Base-by-base conservation (phyloP, 768 basidiomycete species). In the Tylopilus sp. region DNA sequence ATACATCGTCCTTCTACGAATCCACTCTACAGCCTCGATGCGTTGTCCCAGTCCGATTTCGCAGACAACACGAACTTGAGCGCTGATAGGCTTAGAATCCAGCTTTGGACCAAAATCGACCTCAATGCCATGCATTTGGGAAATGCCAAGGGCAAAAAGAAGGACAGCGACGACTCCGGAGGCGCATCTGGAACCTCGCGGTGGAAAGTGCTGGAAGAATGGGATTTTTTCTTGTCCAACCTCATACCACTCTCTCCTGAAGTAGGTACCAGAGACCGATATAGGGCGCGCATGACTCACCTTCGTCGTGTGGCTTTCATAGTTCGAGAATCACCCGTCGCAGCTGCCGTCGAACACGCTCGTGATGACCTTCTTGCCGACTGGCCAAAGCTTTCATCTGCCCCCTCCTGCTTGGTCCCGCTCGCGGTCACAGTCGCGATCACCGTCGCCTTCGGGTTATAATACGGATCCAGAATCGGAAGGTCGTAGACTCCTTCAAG, bases 1-100 rank as follows among this genome's bases (percentile, higher is more conserved):
- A 76, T 90, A 44, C 92, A 93, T 64, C 77, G 73, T 21, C 87
- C 91, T 4, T 95, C 93, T 1, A 93, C 87, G 1, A 89, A 92
- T 65, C 94, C 94, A 1, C 68, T 73, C 21, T 95, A 92, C 59
- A 48, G 74, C 1, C 70, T 88, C 17, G 83, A 93, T 59, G 64
- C 75, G 7, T 70, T 62, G 13, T 72, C 76, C 6, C 66, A 72
- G 28, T 68, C 66, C 23, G 82, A 85, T 44, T 85, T 85, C 60
- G 73, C 79, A 0, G 67, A 72, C 17, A 79, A 77, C 69, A 74
- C 77, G 2, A 74, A 88, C 59, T 64, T 78, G n/a, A 78, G 77
- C 55, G 73, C 75, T 3, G 70, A 77, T 42, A 73, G 60, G 38
- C 59, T 91, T 52, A 79, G 69, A 35, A 71, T 88, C 2, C 79